These are phyloP conservation scores for Aspergillus novoparasiticus DNA, from an alignment of 2,329 filamentous ascomycete genomes.

Conservation along the genomic window DNA sequence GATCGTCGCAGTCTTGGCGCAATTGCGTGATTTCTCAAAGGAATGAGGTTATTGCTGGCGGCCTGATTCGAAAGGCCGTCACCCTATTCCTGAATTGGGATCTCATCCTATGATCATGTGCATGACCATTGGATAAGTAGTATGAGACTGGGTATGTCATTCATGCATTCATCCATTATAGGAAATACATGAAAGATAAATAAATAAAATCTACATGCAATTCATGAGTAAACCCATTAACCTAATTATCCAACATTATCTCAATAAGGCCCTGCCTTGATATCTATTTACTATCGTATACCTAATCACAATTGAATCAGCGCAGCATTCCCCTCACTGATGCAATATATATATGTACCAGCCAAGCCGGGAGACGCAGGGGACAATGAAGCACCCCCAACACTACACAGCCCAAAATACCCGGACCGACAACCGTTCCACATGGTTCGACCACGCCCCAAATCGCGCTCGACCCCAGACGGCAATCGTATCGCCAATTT, in stretches of 20 bases:
- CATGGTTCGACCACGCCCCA: constrained; percentile 39
- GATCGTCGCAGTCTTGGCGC: constrained; percentile 31
- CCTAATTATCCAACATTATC: not conserved
- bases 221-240: not conserved
- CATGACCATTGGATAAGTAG: not conserved
- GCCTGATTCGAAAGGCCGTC: not conserved
- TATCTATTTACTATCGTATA: not conserved
- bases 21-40: constrained; percentile 36
- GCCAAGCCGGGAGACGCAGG: not conserved
- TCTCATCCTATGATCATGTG: not conserved
- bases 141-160: not conserved
- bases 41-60: not conserved
- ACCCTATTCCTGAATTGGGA: not conserved
- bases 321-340: not conserved
- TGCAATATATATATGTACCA: not conserved
- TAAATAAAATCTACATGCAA: not conserved
- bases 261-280: not conserved
- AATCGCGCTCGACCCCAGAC: constrained; percentile 44
- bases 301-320: not conserved
- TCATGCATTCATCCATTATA: not conserved
- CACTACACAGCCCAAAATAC: constrained; percentile 42
- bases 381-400: not conserved
- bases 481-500: constrained; percentile 40
- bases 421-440: constrained; percentile 32
- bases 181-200: not conserved